These are phyloP conservation scores for Glycyrrhiza uralensis DNA, from an alignment of 306 rosid species.

Conservation along the genomic window DNA sequence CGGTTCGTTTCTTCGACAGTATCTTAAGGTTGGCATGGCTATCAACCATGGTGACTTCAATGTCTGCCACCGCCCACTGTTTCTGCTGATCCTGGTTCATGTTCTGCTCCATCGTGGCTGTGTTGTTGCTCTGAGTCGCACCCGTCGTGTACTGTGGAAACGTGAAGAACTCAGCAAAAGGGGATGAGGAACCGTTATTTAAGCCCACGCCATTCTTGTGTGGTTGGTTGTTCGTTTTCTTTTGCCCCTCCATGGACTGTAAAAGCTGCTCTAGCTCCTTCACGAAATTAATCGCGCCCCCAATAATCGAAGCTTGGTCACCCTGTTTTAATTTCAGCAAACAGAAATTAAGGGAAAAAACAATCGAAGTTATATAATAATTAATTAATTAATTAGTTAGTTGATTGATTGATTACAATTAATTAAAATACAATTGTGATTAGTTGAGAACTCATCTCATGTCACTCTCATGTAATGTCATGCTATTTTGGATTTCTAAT, in stretches of 20 bases:
- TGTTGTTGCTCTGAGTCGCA: conserved; percentile 26
- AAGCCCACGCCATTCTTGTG: not conserved
- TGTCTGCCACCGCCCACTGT: conserved; percentile 54
- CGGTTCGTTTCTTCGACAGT: conserved; percentile 47
- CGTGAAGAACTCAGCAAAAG: conserved; percentile 67
- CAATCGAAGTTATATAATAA: not conserved
- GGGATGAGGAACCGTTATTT: conserved; percentile 2
- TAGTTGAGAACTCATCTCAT: conserved; percentile 1
- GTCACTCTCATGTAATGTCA: not conserved
- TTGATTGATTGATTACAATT: too few species aligned
- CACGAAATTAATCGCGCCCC: conserved; percentile 91
- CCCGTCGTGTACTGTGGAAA: conserved; percentile 77
- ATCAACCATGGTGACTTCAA: conserved; percentile 88
- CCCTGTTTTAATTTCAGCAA: conserved; percentile 43
- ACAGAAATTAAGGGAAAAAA: not conserved
- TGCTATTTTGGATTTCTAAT: not conserved
- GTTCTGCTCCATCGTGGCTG: not conserved
- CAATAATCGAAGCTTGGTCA: conserved; percentile 93
- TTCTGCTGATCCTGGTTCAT: conserved; percentile 29
- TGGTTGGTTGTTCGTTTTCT: conserved; percentile 18
- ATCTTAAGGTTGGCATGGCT: conserved; percentile 82
- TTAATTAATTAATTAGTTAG: not conserved
- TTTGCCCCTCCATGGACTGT: conserved; percentile 57
- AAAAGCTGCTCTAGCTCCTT: conserved; percentile 78
- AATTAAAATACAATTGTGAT: not conserved